Conservation (phyloP, 2,329 filamentous ascomycete genomes). For the Scedosporium apiospermum region DNA sequence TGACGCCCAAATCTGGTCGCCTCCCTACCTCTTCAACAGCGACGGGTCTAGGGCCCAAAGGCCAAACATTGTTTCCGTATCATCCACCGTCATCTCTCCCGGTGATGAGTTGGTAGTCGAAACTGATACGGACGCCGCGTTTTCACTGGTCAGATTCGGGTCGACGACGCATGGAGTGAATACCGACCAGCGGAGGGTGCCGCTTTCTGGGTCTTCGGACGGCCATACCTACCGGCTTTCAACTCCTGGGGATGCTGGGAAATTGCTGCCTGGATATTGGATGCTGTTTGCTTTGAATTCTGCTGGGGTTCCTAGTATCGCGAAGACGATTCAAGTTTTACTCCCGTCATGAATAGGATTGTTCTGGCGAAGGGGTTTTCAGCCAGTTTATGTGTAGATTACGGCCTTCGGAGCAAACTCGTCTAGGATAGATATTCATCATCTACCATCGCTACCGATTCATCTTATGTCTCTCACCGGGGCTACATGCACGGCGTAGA, state of each 20-base stretch:
- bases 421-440: too few species aligned
- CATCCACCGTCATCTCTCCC: slow-evolving; percentile 22
- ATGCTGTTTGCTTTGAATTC: slow-evolving; percentile 41
- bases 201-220: slow-evolving; percentile 21
- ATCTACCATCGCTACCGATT: too few species aligned
- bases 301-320: slow-evolving; percentile 34
- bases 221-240: slow-evolving; percentile 26
- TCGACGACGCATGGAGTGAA: slow-evolving; percentile 46
- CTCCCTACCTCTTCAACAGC: slow-evolving; percentile 42
- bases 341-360: slow-evolving; percentile 5
- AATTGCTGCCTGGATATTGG: slow-evolving; percentile 43
- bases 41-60: slow-evolving; percentile 29
- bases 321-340: slow-evolving; percentile 26
- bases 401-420: too few species aligned
- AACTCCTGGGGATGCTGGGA: slow-evolving; percentile 36
- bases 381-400: too few species aligned
- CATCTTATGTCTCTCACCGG: too few species aligned
- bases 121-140: slow-evolving; percentile 16
- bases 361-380: too few species aligned
- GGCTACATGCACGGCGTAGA: too few species aligned
- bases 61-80: slow-evolving; percentile 29
- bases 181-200: slow-evolving; percentile 46
- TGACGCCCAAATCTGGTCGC: slow-evolving; percentile 45
- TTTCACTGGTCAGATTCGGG: slow-evolving; percentile 37
- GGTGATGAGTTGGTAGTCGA: slow-evolving; percentile 13